Conservation (phyloP, 2,329 filamentous ascomycete species). For the Diaporthe sp. region DNA sequence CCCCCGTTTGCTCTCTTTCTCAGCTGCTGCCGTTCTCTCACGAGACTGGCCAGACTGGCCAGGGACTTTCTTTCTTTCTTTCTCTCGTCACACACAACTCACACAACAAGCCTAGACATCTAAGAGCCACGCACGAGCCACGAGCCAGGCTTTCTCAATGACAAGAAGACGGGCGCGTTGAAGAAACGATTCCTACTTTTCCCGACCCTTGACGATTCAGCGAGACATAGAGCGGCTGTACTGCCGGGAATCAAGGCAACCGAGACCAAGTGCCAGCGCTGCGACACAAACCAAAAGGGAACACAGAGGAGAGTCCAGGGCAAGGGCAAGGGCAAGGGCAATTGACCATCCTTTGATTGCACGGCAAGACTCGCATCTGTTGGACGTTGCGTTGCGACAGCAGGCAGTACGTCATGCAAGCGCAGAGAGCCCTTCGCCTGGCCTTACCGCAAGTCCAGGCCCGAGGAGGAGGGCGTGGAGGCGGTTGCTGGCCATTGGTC, state of each 20-base stretch:
- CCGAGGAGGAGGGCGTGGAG: background rate
- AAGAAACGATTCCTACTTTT: slow-evolving; percentile 1
- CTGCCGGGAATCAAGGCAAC: background rate
- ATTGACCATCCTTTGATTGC: background rate
- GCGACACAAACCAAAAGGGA: background rate
- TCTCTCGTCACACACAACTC: too few species aligned
- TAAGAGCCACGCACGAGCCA: background rate
- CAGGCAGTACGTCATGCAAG: slow-evolving; percentile 11
- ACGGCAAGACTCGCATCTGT: background rate
- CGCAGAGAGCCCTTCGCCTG: background rate
- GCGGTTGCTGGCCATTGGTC: slow-evolving; percentile 6
- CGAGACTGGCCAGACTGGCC: background rate
- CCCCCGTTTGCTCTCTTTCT: background rate
- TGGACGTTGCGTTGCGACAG: too few species aligned
- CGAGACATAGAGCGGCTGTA: slow-evolving; percentile 3
- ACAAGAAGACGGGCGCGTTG: background rate
- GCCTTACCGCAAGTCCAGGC: slow-evolving; percentile 17
- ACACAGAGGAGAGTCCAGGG: too few species aligned
- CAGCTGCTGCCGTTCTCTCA: background rate
- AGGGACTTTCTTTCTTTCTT: too few species aligned
- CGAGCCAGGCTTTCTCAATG: background rate
- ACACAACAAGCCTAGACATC: background rate
- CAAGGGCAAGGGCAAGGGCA: background rate
- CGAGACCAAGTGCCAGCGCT: background rate
- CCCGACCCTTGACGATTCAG: background rate